Conservation (phyloP, 257 asterid genomes). For the Solanum pennellii region DNA sequence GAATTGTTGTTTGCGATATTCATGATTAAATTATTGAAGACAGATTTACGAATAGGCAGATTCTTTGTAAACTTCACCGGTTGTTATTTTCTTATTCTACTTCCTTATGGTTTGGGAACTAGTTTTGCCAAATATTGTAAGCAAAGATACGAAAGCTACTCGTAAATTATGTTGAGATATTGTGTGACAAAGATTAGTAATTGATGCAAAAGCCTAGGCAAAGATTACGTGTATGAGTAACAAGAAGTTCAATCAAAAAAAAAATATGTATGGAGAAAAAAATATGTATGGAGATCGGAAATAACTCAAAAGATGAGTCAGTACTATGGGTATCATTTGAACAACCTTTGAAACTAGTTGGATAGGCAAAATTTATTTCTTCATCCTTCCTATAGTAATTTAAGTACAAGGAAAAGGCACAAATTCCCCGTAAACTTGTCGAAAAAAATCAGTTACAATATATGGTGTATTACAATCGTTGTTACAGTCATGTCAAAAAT, state of each 20-base stretch:
- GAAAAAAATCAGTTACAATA: too few relatives aligned
- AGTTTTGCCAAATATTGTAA: background rate
- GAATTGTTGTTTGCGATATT: background rate
- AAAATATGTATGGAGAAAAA: background rate
- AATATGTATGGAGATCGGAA: background rate
- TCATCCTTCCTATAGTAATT: too few relatives aligned
- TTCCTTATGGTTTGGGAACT: background rate
- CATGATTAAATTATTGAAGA: background rate
- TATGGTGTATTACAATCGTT: too few relatives aligned
- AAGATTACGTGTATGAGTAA: background rate
- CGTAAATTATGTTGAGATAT: background rate
- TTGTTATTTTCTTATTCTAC: background rate
- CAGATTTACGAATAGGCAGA: background rate
- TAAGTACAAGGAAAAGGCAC: too few relatives aligned
- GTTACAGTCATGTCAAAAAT: too few relatives aligned
- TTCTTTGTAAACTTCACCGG: background rate
- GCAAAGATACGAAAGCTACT: background rate
- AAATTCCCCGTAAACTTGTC: too few relatives aligned
- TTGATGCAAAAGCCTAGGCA: background rate
- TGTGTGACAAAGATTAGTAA: background rate
- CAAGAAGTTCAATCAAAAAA: background rate
- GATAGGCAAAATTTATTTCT: too few relatives aligned
- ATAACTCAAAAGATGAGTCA: background rate
- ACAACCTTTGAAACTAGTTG: too few relatives aligned
- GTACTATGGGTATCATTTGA: too few relatives aligned